Conservation (phyloP, 331 rosid species). For the Rhamnella rubrinervis region DNA sequence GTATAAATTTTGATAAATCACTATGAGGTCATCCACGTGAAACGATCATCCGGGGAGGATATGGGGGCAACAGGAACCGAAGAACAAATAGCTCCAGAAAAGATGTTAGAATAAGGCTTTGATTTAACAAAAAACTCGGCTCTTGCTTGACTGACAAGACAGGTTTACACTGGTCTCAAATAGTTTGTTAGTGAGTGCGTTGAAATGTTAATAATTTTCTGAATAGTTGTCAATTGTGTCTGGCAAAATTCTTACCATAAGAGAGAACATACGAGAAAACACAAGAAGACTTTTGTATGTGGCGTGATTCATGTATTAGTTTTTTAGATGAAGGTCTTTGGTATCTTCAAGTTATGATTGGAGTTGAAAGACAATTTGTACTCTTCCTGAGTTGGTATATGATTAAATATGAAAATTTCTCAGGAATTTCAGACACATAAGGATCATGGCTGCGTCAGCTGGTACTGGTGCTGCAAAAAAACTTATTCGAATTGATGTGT, state of each 20-base stretch:
- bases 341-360: neutral
- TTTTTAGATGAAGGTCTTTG: neutral
- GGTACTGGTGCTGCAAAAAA: slow-evolving; percentile 43
- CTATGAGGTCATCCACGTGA: neutral
- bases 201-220: too few relatives aligned
- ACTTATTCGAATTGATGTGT: slow-evolving; percentile 60
- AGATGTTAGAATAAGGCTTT: too few relatives aligned
- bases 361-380: neutral
- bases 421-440: slow-evolving; percentile 32
- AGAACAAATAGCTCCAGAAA: too few relatives aligned
- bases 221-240: too few relatives aligned
- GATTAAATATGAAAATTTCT: slow-evolving; percentile 10
- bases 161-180: too few relatives aligned
- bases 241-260: too few relatives aligned
- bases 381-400: slow-evolving; percentile 8
- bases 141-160: too few relatives aligned
- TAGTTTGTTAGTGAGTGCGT: too few relatives aligned
- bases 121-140: too few relatives aligned
- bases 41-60: too few relatives aligned
- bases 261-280: neutral
- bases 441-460: slow-evolving; percentile 53
- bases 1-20: neutral
- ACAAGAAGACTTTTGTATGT: neutral
- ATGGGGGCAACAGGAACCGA: too few relatives aligned
- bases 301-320: neutral